Evolutionary conservation across 2,329 filamentous ascomycete genomes (phyloP).

Genomic region (Colletotrichum zoysiae): DNA sequence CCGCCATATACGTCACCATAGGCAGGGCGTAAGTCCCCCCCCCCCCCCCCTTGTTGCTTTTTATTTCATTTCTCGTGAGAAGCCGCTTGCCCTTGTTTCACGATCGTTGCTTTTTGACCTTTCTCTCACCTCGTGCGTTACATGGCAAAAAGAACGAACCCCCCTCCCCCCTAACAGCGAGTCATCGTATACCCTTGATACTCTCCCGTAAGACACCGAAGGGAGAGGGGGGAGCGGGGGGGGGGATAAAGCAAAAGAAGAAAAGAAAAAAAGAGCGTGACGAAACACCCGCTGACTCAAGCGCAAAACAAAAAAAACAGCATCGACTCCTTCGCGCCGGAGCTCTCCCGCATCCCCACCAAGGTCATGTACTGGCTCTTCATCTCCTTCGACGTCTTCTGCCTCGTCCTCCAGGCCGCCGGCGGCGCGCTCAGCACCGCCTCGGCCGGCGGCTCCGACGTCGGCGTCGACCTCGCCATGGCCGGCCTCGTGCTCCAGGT

Average conservation of each 20-base stretch:
- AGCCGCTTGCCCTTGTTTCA: background rate
- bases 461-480: constrained; percentile 55
- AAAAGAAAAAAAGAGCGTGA: background rate
- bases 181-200: background rate
- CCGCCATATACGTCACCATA: constrained; percentile 76
- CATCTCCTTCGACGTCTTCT: constrained; percentile 67
- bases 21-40: constrained; percentile 51
- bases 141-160: background rate
- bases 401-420: constrained; percentile 66
- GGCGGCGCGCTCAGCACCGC: constrained; percentile 65
- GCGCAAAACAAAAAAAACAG: constrained; percentile 42
- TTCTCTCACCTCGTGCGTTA: accelerated
- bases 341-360: constrained; percentile 57
- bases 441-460: constrained; percentile 58
- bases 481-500: constrained; percentile 71
- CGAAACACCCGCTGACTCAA: background rate
- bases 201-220: background rate
- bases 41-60: background rate
- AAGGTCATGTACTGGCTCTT: constrained; percentile 59
- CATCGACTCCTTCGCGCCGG: constrained; percentile 54
- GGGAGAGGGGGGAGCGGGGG: background rate
- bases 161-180: background rate
- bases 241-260: too few species aligned
- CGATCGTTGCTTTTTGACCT: constrained; percentile 1
- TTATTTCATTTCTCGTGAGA: background rate